Conservation (phyloP, 805 yeast species). For the Yamadazyma nakazawae region DNA sequence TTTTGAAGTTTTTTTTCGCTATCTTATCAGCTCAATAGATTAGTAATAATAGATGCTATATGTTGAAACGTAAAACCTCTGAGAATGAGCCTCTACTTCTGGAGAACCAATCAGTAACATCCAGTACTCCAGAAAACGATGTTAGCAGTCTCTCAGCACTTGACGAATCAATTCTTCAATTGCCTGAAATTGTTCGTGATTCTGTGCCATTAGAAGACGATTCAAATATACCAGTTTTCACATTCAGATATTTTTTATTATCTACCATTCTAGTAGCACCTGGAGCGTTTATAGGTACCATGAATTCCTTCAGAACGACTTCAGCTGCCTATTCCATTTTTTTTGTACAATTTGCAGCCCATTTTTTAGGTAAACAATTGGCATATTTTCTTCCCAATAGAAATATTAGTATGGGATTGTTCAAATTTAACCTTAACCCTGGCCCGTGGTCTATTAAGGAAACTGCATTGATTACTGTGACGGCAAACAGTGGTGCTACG, state of each 20-base stretch:
- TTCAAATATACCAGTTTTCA: constrained; percentile 34
- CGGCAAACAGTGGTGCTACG: constrained; percentile 52
- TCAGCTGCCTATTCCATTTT: constrained; percentile 50
- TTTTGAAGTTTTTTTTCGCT: background rate
- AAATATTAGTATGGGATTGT: constrained; percentile 12
- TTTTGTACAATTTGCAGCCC: constrained; percentile 49
- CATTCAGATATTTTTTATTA: constrained; percentile 34
- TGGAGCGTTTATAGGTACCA: constrained; percentile 41
- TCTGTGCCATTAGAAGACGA: constrained; percentile 39
- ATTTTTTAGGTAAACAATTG: constrained; percentile 46
- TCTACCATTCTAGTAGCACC: constrained; percentile 35
- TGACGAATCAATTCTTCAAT: constrained; percentile 14
- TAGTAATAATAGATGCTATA: background rate
- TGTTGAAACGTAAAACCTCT: background rate
- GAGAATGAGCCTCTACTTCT: background rate
- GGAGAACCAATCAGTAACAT: background rate
- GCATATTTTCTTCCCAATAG: constrained; percentile 40
- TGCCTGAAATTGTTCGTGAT: constrained; percentile 33
- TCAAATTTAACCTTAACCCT: constrained; percentile 40
- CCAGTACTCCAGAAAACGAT: background rate
- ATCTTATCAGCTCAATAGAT: background rate
- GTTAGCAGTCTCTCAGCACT: background rate
- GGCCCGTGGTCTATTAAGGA: constrained; percentile 58
- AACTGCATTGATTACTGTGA: constrained; percentile 48
- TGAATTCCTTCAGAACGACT: constrained; percentile 42